Conservation (phyloP, 2,329 filamentous ascomycete genomes). For the Knoxdaviesia capensis region DNA sequence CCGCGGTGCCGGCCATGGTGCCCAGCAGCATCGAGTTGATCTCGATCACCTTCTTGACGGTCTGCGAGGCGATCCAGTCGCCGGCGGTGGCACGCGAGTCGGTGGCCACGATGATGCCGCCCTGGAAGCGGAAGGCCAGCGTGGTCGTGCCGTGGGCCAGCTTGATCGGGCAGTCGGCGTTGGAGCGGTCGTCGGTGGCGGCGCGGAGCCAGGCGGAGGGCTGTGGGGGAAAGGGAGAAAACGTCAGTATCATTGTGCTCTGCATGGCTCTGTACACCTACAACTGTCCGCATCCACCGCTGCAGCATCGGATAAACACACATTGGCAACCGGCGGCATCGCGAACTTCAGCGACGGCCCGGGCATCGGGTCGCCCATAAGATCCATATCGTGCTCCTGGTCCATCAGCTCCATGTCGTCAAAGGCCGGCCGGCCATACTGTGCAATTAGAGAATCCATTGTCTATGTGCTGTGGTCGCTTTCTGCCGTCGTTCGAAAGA, state of each 20-base stretch:
- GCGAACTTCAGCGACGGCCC: slow-evolving; percentile 82
- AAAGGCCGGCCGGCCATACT: slow-evolving; percentile 66
- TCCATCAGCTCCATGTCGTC: slow-evolving; percentile 54
- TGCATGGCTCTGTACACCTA: neutral
- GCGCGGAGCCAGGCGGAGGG: slow-evolving; percentile 88
- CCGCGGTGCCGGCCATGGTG: slow-evolving; percentile 96
- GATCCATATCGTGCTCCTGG: slow-evolving; percentile 4
- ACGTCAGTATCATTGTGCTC: slow-evolving; percentile 3
- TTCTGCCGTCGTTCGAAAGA: neutral
- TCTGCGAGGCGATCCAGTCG: slow-evolving; percentile 99
- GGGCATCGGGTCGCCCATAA: slow-evolving; percentile 35
- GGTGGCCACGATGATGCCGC: slow-evolving; percentile 94
- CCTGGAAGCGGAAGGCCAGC: slow-evolving; percentile 92
- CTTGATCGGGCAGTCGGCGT: slow-evolving; percentile 96
- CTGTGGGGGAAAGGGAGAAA: slow-evolving; percentile 20
- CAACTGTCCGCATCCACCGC: too few species aligned
- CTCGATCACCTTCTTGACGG: slow-evolving; percentile 99
- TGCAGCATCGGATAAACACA: slow-evolving; percentile 21
- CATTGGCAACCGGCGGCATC: slow-evolving; percentile 80
- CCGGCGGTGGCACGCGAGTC: slow-evolving; percentile 94
- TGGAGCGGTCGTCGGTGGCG: slow-evolving; percentile 90
- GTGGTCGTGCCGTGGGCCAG: slow-evolving; percentile 98
- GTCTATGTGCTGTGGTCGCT: slow-evolving; percentile 7
- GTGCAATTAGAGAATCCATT: slow-evolving; percentile 88
- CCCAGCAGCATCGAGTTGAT: slow-evolving; percentile 88